These are phyloP conservation scores for Nemania sp. DNA, from an alignment of 2,329 filamentous ascomycete species.

Conservation along the genomic window DNA sequence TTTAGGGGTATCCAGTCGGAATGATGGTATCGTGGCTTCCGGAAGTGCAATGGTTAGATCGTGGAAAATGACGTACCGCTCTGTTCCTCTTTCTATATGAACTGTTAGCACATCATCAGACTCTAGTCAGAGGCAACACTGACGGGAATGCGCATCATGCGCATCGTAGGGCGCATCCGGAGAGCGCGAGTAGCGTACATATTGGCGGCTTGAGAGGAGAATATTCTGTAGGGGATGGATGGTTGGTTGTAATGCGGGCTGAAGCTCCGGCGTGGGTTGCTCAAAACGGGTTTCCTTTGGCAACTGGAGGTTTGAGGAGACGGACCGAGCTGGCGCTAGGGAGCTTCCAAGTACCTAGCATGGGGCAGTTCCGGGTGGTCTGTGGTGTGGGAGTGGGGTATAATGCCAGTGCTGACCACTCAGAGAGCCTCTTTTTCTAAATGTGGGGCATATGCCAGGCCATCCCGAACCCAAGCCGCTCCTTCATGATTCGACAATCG, in stretches of 20 bases:
- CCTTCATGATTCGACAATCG: constrained; percentile 33
- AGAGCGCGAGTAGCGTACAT: constrained; percentile 70
- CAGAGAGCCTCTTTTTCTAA: constrained; percentile 14
- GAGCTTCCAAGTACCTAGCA: constrained; percentile 2
- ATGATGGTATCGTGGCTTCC: constrained; percentile 16
- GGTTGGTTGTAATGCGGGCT: constrained; percentile 9
- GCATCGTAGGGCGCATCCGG: constrained; percentile 67
- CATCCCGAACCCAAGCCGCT: constrained; percentile 35
- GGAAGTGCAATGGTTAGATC: constrained; percentile 25
- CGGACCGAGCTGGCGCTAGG: constrained; percentile 11
- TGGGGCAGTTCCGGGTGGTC: constrained; percentile 20
- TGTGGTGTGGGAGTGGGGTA: constrained; percentile 11
- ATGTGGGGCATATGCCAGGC: constrained; percentile 26
- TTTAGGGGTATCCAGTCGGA: background rate
- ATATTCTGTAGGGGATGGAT: constrained; percentile 13
- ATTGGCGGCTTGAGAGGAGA: constrained; percentile 41
- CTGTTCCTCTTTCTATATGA: constrained; percentile 65
- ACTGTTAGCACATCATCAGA: constrained; percentile 45
- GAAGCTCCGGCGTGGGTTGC: constrained; percentile 13
- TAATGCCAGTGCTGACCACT: constrained; percentile 10
- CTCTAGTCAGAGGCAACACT: constrained; percentile 40
- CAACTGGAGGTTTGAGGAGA: constrained; percentile 26
- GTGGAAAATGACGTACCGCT: constrained; percentile 57
- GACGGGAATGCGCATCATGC: constrained; percentile 74
- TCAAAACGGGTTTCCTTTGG: constrained; percentile 9